Evolutionary conservation across 495 filamentous ascomycete genomes (phyloP), one percentile per base, ranked within the genome.

Genomic region (Lasiosphaeris hirsuta): DNA sequence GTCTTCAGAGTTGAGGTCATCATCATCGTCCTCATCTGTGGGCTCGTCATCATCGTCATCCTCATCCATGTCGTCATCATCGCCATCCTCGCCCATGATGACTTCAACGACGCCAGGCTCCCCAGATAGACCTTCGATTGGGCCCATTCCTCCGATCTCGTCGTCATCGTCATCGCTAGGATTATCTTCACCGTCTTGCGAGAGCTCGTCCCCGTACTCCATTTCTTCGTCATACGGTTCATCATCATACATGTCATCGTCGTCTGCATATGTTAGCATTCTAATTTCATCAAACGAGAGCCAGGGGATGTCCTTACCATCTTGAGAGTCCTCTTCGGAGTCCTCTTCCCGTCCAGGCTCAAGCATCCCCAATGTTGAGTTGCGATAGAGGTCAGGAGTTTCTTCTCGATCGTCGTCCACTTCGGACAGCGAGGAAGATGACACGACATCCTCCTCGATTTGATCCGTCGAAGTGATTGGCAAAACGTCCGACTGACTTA

Each of bases 331-430:
- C 54, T 85, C 85, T 6, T 86, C 89, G 56, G 86, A 88, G 51
- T 89, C 87, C 55, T 90, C 87, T 59, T 90, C 87, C 59, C 90
- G 81, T 57, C 84, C 83, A 59, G 88, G 89, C 67, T 97, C 94
- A 56, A 96, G 84, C 84, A 99, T 92, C 38, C 95, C 95, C 35
- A 99, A 79, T 4, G 95, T 90, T 4, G 94, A 97, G 66, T 97
- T 96, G 40, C 94, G 86, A 74, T 96, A 97, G 7, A 99, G 83
- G 75, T 99, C 95, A 17, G 94, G 94, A 7, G 95, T 97, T 68
- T 97, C 93, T 69, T 97, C 94, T 15, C 95, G 89, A 56, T 90
- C 87, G 63, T 92, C 89, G 34, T 92, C 90, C 35, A 89, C 75
- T 51, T 96, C 90, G 7, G 91, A 95, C 42, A 95, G 83, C 0